Evolutionary conservation across 257 asterid species (phyloP).

Genomic region (Solanum neorickii): DNA sequence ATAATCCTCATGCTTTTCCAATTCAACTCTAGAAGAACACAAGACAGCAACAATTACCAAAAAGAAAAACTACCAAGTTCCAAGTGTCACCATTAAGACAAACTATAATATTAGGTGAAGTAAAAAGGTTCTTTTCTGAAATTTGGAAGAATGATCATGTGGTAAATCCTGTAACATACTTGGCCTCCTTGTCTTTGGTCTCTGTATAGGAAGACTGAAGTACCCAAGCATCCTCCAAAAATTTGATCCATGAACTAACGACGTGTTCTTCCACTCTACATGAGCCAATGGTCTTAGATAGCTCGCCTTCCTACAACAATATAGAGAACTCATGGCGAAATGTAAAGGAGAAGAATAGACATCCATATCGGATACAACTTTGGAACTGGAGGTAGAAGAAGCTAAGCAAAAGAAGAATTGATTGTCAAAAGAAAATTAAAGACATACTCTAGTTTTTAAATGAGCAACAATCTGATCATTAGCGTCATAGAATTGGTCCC

Average conservation of each 20-base stretch:
- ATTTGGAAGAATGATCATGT: neutral
- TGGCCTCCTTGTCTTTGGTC: conserved; percentile 54
- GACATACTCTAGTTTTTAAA: conserved; percentile 61
- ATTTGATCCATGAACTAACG: conserved; percentile 72
- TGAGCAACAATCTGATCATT: conserved; percentile 92
- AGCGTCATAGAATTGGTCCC: conserved; percentile 95
- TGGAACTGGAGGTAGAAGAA: neutral
- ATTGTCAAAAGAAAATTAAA: neutral
- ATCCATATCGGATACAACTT: neutral
- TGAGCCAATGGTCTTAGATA: conserved; percentile 53
- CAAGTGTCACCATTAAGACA: neutral
- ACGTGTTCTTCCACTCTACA: conserved; percentile 65
- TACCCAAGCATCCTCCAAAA: conserved; percentile 95
- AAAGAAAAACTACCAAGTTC: neutral
- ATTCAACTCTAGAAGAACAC: conserved; percentile 47
- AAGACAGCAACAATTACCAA: neutral
- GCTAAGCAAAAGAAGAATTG: conserved; percentile 1
- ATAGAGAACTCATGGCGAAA: neutral
- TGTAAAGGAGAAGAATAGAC: neutral
- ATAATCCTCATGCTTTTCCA: conserved; percentile 80
- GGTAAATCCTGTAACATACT: conserved; percentile 28
- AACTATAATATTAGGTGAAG: neutral
- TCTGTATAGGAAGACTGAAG: conserved; percentile 69
- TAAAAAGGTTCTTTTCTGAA: neutral
- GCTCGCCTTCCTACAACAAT: conserved; percentile 65